These are phyloP conservation scores for Limonium bicolor DNA, from an alignment of 148 eudicot genomes.

Conservation along the genomic window DNA sequence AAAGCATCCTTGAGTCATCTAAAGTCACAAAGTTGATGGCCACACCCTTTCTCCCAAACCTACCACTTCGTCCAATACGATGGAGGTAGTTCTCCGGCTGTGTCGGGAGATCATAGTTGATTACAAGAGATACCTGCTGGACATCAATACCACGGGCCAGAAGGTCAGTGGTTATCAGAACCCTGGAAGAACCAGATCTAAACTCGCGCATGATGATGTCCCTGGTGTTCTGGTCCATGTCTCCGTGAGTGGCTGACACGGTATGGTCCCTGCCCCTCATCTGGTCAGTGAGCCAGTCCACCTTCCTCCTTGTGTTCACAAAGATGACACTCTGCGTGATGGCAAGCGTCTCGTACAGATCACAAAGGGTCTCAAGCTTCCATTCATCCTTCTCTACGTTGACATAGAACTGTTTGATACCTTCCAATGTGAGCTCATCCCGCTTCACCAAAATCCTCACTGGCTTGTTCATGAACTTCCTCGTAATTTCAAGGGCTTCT, in stretches of 20 bases:
- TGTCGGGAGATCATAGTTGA: slow-evolving; percentile 29
- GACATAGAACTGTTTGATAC: slow-evolving; percentile 31
- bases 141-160: slow-evolving; percentile 40
- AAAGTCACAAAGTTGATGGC: slow-evolving; percentile 32
- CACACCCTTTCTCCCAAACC: slow-evolving; percentile 37
- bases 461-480: slow-evolving; percentile 40
- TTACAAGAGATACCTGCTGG: slow-evolving; percentile 32
- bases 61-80: slow-evolving; percentile 29
- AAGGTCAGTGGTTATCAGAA: slow-evolving; percentile 32
- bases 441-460: slow-evolving; percentile 37
- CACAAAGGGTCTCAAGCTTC: slow-evolving; percentile 30
- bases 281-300: slow-evolving; percentile 38
- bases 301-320: slow-evolving; percentile 34
- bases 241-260: slow-evolving; percentile 37
- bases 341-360: slow-evolving; percentile 28
- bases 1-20: slow-evolving; percentile 30
- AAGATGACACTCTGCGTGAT: slow-evolving; percentile 39
- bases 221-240: slow-evolving; percentile 39
- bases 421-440: slow-evolving; percentile 33
- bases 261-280: slow-evolving; percentile 36
- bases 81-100: slow-evolving; percentile 36
- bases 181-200: slow-evolving; percentile 32
- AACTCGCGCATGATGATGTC: slow-evolving; percentile 38
- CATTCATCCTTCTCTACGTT: slow-evolving; percentile 32
- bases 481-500: slow-evolving; percentile 33